Conservation (phyloP, 1,284 basidiomycete species). For the Pholiota adiposa region DNA sequence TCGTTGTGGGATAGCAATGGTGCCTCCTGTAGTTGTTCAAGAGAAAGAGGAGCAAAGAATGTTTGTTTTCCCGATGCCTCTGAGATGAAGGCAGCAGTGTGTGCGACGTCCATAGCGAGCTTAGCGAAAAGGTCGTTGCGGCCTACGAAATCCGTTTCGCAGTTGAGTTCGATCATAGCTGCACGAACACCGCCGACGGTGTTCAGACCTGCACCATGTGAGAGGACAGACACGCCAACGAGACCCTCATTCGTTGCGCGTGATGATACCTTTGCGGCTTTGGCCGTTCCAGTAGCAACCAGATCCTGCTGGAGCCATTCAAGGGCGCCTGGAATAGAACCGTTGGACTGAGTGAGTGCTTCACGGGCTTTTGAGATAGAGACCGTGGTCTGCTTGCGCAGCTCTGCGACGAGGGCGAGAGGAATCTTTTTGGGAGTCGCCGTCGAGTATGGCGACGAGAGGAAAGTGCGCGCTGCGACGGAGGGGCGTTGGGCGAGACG, state of each 20-base stretch:
- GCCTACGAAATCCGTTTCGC: slow-evolving; percentile 97
- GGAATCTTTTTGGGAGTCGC: slow-evolving; percentile 43
- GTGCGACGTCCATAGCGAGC: slow-evolving; percentile 82
- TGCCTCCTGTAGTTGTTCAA: slow-evolving; percentile 66
- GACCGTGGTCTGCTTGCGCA: slow-evolving; percentile 82
- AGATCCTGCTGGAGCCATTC: slow-evolving; percentile 84
- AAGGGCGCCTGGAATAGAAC: slow-evolving; percentile 78
- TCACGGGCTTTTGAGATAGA: slow-evolving; percentile 89
- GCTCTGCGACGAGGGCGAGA: slow-evolving; percentile 82
- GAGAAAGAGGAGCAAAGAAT: slow-evolving; percentile 45
- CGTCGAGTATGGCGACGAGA: slow-evolving; percentile 34
- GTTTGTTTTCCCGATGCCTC: slow-evolving; percentile 44
- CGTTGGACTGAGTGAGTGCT: slow-evolving; percentile 77
- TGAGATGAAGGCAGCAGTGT: slow-evolving; percentile 83
- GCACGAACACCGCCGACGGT: slow-evolving; percentile 65
- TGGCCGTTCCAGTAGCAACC: slow-evolving; percentile 71
- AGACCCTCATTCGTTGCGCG: slow-evolving; percentile 81
- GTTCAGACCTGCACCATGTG: slow-evolving; percentile 51
- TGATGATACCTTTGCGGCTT: slow-evolving; percentile 83
- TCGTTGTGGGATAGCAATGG: slow-evolving; percentile 64
- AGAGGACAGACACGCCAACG: slow-evolving; percentile 75
- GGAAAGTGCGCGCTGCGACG: slow-evolving; percentile 17
- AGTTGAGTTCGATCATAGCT: slow-evolving; percentile 91
- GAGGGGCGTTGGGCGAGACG: slow-evolving; percentile 22
- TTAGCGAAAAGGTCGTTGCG: slow-evolving; percentile 84